Base-by-base conservation (phyloP, 345 rosid genomes). In the Linum lewisii region DNA sequence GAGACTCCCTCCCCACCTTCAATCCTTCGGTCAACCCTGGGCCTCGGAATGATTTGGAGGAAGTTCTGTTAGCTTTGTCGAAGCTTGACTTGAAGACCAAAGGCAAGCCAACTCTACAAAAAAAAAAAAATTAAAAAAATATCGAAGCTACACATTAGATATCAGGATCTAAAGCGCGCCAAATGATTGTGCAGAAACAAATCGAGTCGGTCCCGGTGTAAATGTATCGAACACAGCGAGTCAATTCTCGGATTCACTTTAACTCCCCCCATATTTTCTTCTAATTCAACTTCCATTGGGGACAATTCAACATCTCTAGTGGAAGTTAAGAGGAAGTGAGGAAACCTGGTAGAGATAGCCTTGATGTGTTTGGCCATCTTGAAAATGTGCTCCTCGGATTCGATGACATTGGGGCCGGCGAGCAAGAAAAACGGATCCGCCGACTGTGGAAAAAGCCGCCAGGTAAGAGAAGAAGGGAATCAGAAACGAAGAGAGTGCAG, bases 331-430 rank as follows among this genome's bases (percentile, higher is more conserved):
- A n/a, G n/a, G n/a, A n/a, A n/a, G n/a, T n/a, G n/a, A n/a, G n/a
- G n/a, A n/a, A n/a, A 89, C 99, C 82, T 93, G 7, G 81, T 66
- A 6, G 92, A 61, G 15, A 93, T 73, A 38, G 68, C 58, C 80
- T 87, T 89, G 24, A 93, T 78, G 69, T 80, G 82, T 32, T 70
- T 78, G 53, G 97, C 97, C 94, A 93, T 85, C 49, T 65, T 73
- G 51, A 89, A 69, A 72, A 84, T 69, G 67, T 93, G 97, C 57
- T 93, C 92, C 68, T 93, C 97, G 4, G 97, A 93, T 78, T 89
- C 97, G 54, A 93, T 93, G 72, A 89, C 99, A 83, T 87, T 89
- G 64, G 92, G 97, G 54, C 97, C 97, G 0, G 97, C 97, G 63
- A 89, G 65, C 69, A 93, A 68, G 81, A 93, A 93, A 73, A 93